phyloP scores from a whole-genome alignment of 768 basidiomycete genomes.

The Tricholoma hemisulphureum region DNA sequence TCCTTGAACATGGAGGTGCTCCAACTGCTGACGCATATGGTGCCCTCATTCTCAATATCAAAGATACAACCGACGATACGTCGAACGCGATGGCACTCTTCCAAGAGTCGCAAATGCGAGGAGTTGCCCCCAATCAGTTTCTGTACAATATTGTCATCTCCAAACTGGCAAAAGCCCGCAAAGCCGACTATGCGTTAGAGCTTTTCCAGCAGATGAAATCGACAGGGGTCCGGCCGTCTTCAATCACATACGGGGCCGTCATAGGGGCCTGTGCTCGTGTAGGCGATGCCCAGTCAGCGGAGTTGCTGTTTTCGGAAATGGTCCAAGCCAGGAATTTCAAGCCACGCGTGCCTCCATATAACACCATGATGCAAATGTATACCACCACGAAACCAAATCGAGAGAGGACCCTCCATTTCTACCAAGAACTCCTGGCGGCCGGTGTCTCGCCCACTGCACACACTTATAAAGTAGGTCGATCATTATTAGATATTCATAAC shows the following conservation, averaged over 20 bases:
- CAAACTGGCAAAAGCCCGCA: slow-evolving; percentile 90
- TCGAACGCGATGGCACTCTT: slow-evolving; percentile 83
- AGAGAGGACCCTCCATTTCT: slow-evolving; percentile 71
- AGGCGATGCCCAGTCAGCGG: slow-evolving; percentile 81
- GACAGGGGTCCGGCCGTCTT: slow-evolving; percentile 58
- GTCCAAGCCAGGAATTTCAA: slow-evolving; percentile 64
- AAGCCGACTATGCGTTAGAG: slow-evolving; percentile 84
- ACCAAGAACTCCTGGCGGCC: slow-evolving; percentile 58
- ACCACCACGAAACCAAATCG: slow-evolving; percentile 88
- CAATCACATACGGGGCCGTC: slow-evolving; percentile 93
- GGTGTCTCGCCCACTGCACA: slow-evolving; percentile 77
- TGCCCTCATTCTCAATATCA: slow-evolving; percentile 80
- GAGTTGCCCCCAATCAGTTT: slow-evolving; percentile 78
- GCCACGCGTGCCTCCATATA: slow-evolving; percentile 92
- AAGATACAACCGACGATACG: slow-evolving; percentile 95
- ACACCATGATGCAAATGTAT: slow-evolving; percentile 98
- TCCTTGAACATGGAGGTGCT: slow-evolving; percentile 72
- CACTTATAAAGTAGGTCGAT: slow-evolving; percentile 80
- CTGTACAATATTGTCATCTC: slow-evolving; percentile 98
- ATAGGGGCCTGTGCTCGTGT: slow-evolving; percentile 93
- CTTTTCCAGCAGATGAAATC: slow-evolving; percentile 88
- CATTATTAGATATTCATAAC: slow-evolving; percentile 1
- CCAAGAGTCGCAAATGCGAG: slow-evolving; percentile 67
- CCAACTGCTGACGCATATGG: slow-evolving; percentile 92
- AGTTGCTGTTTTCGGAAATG: slow-evolving; percentile 88